Conservation (phyloP, 2,329 filamentous ascomycete genomes). For the Neoscytalidium dimidiatum region DNA sequence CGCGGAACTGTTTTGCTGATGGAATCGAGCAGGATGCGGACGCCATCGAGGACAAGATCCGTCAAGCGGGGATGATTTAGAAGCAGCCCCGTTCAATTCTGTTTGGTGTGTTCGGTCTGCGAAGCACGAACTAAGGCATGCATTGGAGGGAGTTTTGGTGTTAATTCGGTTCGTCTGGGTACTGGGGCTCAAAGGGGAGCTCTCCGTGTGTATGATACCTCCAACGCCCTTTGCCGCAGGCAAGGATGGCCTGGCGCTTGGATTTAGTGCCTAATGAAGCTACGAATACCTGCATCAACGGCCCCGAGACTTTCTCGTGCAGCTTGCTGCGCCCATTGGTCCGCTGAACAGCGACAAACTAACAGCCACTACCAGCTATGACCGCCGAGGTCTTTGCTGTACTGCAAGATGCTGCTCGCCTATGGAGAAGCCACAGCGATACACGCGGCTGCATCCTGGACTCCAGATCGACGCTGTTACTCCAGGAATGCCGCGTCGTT, state of each 20-base stretch:
- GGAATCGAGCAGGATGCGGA: slow-evolving; percentile 9
- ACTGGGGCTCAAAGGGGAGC: slow-evolving; percentile 1
- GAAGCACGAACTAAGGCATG: slow-evolving; percentile 1
- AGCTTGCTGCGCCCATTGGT: slow-evolving; percentile 10
- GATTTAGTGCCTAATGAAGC: slow-evolving; percentile 19
- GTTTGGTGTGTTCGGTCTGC: neutral
- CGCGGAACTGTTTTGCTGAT: neutral
- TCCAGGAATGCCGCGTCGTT: neutral
- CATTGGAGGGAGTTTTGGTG: slow-evolving; percentile 12
- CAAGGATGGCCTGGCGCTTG: slow-evolving; percentile 19
- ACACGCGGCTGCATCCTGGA: neutral
- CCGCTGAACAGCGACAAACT: neutral
- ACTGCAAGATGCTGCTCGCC: neutral
- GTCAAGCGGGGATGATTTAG: slow-evolving; percentile 4
- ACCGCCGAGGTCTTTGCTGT: neutral
- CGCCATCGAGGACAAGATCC: slow-evolving; percentile 12
- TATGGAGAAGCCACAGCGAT: neutral
- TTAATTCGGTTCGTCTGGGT: slow-evolving; percentile 11
- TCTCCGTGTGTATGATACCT: slow-evolving; percentile 18
- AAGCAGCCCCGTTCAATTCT: neutral
- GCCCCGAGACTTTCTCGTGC: slow-evolving; percentile 7
- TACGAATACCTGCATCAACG: slow-evolving; percentile 15
- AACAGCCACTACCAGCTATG: neutral
- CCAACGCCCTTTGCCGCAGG: slow-evolving; percentile 21
- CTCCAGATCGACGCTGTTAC: neutral